These are phyloP conservation scores for Paecilomyces fulvus DNA, from an alignment of 2,329 filamentous ascomycete species.

Conservation along the genomic window DNA sequence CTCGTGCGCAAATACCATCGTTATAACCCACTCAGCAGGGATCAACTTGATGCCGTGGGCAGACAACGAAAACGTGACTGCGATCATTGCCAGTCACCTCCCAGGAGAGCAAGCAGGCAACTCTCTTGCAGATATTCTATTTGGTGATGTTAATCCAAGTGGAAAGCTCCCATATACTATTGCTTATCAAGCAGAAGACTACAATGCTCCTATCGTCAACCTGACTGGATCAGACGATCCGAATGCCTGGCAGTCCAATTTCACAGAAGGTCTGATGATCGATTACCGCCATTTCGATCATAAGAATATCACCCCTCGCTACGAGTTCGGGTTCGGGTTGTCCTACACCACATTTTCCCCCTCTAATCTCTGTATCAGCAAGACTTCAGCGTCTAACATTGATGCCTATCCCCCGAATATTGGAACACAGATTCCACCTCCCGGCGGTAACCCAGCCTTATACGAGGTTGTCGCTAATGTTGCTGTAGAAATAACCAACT, in stretches of 20 bases:
- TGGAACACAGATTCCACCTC: slow-evolving; percentile 10
- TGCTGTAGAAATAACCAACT: slow-evolving; percentile 43
- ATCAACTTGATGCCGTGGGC: slow-evolving; percentile 65
- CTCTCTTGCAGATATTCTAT: slow-evolving; percentile 57
- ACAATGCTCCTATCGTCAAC: slow-evolving; percentile 41
- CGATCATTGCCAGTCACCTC: slow-evolving; percentile 64
- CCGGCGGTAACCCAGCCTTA: slow-evolving; percentile 49
- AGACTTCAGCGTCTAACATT: neutral
- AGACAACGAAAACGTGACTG: slow-evolving; percentile 50
- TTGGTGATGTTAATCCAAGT: slow-evolving; percentile 55
- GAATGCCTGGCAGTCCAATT: slow-evolving; percentile 40
- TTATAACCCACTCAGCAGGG: slow-evolving; percentile 62
- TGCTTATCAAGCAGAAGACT: slow-evolving; percentile 6
- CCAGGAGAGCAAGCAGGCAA: slow-evolving; percentile 63
- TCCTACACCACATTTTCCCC: slow-evolving; percentile 8
- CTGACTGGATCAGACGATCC: slow-evolving; percentile 24
- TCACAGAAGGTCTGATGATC: slow-evolving; percentile 44
- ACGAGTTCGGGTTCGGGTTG: slow-evolving; percentile 50
- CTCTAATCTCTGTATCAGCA: slow-evolving; percentile 2
- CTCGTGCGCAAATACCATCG: slow-evolving; percentile 48
- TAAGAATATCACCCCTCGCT: slow-evolving; percentile 41
- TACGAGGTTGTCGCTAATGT: slow-evolving; percentile 46
- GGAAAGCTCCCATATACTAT: slow-evolving; percentile 51
- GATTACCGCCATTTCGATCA: slow-evolving; percentile 51
- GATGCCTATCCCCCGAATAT: slow-evolving; percentile 1